These are phyloP conservation scores for Suhomyces taliae DNA, from an alignment of 1,139 yeast species.

Conservation along the genomic window DNA sequence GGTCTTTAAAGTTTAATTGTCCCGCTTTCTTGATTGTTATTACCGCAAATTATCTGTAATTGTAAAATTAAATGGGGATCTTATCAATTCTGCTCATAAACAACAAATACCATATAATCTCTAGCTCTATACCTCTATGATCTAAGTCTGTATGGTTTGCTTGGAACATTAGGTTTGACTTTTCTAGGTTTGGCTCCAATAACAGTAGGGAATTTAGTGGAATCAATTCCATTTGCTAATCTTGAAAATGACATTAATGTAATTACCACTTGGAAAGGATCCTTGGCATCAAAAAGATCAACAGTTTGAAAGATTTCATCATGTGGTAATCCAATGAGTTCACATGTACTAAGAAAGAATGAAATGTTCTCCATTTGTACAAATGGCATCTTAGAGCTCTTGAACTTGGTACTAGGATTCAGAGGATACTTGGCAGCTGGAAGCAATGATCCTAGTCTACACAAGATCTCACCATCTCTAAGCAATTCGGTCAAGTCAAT, in stretches of 20 bases:
- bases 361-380: conserved; percentile 88
- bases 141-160: conserved; percentile 29
- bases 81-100: too few species aligned
- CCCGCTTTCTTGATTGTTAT: too few species aligned
- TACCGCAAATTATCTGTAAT: too few species aligned
- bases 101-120: neutral
- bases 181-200: conserved; percentile 41
- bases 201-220: conserved; percentile 21
- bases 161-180: conserved; percentile 39
- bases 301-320: conserved; percentile 84
- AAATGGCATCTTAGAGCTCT: conserved; percentile 75
- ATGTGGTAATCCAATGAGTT: conserved; percentile 68
- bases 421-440: conserved; percentile 30
- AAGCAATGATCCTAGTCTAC: conserved; percentile 46
- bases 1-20: too few species aligned
- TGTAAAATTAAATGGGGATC: too few species aligned
- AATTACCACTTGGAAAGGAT: conserved; percentile 75
- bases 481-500: conserved; percentile 48
- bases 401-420: conserved; percentile 45
- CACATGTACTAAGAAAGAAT: conserved; percentile 62
- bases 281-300: conserved; percentile 71
- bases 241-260: conserved; percentile 75
- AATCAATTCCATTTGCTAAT: conserved; percentile 37
- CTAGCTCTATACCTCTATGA: neutral
- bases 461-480: conserved; percentile 66